Percentiles rank a stretch among this genome's conserved stretches.
phyloP scores from a whole-genome alignment of 306 rosid species.

The barrel medic (Medicago truncatula) region MtrunA17r5.0-ANR NC_053049.1:37234001-37234500 shows the following conservation, averaged over 20 bases:
- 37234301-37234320: conserved; percentile 43
- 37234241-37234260: conserved; percentile 31
- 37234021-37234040: not conserved
- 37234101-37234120: not conserved
- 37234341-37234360: conserved; percentile 36
- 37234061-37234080: not conserved
- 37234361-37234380: conserved; percentile 35
- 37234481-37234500: conserved; percentile 31
- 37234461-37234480: not conserved
- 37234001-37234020: conserved; percentile 3
- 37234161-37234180: conserved; percentile 31
- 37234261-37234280: conserved; percentile 18
- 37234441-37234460: not conserved
- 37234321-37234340: conserved; percentile 31
- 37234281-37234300: conserved; percentile 47
- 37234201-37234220: conserved; percentile 36
- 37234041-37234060: not conserved
- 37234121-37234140: conserved; percentile 39
- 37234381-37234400: conserved; percentile 25
- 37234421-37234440: not conserved
- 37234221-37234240: conserved; percentile 40
- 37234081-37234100: not conserved
- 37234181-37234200: conserved; percentile 16
- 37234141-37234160: conserved; percentile 35
- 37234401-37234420: not conserved